Conservation (phyloP, 179 eudicot species). For the Spinacia oleracea region DNA sequence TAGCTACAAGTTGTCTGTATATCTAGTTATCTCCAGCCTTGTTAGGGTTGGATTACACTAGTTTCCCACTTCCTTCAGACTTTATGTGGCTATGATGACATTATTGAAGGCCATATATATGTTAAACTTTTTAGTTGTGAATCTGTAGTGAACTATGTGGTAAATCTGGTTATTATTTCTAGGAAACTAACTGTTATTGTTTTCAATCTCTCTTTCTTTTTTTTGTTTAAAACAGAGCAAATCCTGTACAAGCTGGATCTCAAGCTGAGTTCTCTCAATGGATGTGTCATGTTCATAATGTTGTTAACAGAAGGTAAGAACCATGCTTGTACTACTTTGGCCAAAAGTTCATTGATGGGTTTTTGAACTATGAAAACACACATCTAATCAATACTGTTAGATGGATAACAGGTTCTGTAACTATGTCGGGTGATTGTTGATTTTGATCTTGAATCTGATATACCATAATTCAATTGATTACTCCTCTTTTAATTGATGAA, state of each 20-base stretch:
- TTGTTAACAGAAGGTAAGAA: constrained; percentile 81
- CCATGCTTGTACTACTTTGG: not conserved
- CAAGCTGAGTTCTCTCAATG: constrained; percentile 82
- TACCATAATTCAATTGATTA: too few species aligned
- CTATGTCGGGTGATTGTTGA: too few species aligned
- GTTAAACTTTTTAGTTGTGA: not conserved
- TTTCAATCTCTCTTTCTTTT: too few species aligned
- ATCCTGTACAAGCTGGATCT: constrained; percentile 86
- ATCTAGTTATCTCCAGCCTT: not conserved
- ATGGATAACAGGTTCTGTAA: too few species aligned
- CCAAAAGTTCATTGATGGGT: not conserved
- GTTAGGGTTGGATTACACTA: not conserved
- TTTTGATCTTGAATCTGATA: too few species aligned
- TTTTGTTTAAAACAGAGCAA: constrained; percentile 40
- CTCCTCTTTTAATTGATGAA: not conserved
- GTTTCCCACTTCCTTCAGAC: not conserved
- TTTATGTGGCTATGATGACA: not conserved
- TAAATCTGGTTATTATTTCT: not conserved
- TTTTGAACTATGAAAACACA: not conserved
- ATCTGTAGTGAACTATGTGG: not conserved
- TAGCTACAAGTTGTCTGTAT: not conserved
- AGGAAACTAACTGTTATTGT: not conserved
- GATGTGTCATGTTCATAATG: constrained; percentile 82
- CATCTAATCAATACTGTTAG: too few species aligned
- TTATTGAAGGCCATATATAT: too few species aligned